phyloP scores from a whole-genome alignment of 495 filamentous ascomycete species.

The Podospora australis region DNA sequence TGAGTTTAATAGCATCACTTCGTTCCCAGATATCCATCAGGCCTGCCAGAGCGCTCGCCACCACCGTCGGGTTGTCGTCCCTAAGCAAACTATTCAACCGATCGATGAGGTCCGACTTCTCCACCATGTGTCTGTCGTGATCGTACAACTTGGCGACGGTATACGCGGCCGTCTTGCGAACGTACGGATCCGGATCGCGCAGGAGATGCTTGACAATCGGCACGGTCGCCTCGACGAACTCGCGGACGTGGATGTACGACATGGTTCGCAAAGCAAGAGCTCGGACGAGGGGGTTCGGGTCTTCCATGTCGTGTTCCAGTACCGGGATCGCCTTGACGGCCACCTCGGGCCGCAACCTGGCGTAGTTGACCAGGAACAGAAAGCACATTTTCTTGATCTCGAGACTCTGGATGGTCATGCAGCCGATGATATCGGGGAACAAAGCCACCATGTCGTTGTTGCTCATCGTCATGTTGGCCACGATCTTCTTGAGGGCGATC shows the following conservation, averaged over 20 bases:
- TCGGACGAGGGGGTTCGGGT: slow-evolving; percentile 85
- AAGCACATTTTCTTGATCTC: slow-evolving; percentile 99
- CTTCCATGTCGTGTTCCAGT: slow-evolving; percentile 88
- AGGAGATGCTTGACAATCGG: slow-evolving; percentile 77
- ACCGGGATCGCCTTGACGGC: slow-evolving; percentile 89
- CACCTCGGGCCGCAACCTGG: slow-evolving; percentile 88
- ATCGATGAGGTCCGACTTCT: slow-evolving; percentile 86
- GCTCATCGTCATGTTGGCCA: slow-evolving; percentile 99
- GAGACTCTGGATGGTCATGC: slow-evolving; percentile 87
- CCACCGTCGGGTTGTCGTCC: slow-evolving; percentile 96
- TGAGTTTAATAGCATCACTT: slow-evolving; percentile 94
- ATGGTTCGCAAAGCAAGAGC: slow-evolving; percentile 91
- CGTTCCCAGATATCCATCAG: slow-evolving; percentile 98
- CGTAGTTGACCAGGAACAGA: slow-evolving; percentile 94
- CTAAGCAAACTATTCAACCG: slow-evolving; percentile 80
- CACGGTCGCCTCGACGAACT: slow-evolving; percentile 90
- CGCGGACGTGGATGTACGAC: slow-evolving; percentile 93
- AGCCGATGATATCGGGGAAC: slow-evolving; percentile 89
- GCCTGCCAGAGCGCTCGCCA: slow-evolving; percentile 84
- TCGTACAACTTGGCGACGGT: slow-evolving; percentile 97
- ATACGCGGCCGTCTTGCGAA: slow-evolving; percentile 94
- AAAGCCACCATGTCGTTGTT: slow-evolving; percentile 99
- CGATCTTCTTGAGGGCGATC: slow-evolving; percentile 98
- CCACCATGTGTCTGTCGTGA: slow-evolving; percentile 85
- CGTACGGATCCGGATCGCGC: slow-evolving; percentile 86